Evolutionary conservation across 2,329 filamentous ascomycete species (phyloP).

Genomic region (Penicillium sp.): DNA sequence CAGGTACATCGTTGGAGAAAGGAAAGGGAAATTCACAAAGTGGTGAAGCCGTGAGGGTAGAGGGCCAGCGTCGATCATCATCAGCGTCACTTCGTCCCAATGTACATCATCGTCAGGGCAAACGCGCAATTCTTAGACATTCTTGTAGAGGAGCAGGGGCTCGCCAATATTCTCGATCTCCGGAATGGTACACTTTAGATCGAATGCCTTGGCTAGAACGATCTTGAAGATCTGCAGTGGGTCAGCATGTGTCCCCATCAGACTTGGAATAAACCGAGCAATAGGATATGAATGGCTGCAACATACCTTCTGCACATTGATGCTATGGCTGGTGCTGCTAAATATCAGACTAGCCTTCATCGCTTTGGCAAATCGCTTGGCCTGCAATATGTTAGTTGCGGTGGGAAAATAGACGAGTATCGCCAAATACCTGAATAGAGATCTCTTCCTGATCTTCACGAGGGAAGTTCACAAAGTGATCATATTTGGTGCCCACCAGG

Average conservation of each 20-base stretch:
- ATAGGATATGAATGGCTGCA: not conserved
- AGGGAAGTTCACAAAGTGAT: slow-evolving; percentile 98
- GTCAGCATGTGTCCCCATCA: slow-evolving; percentile 24
- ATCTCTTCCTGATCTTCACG: slow-evolving; percentile 98
- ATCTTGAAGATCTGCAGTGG: slow-evolving; percentile 91
- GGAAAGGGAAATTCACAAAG: slow-evolving; percentile 16
- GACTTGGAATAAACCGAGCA: slow-evolving; percentile 2
- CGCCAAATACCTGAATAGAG: slow-evolving; percentile 72
- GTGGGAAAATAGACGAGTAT: not conserved
- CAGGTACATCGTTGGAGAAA: slow-evolving; percentile 20
- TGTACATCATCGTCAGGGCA: slow-evolving; percentile 32
- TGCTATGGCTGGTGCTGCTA: slow-evolving; percentile 97
- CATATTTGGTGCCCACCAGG: slow-evolving; percentile 95
- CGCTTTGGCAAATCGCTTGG: slow-evolving; percentile 91
- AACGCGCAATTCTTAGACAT: slow-evolving; percentile 23
- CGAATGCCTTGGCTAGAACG: slow-evolving; percentile 95
- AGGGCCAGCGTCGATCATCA: slow-evolving; percentile 29
- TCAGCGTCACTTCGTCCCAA: slow-evolving; percentile 37
- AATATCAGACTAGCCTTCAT: slow-evolving; percentile 98
- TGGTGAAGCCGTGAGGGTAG: slow-evolving; percentile 12
- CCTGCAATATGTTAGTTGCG: slow-evolving; percentile 52
- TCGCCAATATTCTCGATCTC: slow-evolving; percentile 98
- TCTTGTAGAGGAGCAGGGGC: slow-evolving; percentile 86
- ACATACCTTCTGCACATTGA: slow-evolving; percentile 95
- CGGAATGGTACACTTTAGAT: slow-evolving; percentile 97